phyloP scores from a whole-genome alignment of 1,139 yeast genomes.

The Yamadazyma pseudoaaseri region DNA sequence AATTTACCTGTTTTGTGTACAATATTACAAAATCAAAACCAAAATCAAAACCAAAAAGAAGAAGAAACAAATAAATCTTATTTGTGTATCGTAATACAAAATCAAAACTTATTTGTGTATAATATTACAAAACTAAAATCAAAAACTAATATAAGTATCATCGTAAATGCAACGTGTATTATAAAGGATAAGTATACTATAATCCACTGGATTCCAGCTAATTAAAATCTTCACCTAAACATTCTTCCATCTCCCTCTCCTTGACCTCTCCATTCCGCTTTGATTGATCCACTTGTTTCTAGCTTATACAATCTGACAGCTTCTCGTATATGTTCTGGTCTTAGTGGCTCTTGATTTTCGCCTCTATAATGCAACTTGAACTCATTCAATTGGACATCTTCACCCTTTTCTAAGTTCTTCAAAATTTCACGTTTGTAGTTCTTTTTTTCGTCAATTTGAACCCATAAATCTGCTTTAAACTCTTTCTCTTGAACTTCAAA shows the following conservation, averaged over 20 bases:
- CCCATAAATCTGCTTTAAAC: constrained; percentile 41
- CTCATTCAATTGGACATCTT: constrained; percentile 29
- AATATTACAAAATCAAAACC: no score
- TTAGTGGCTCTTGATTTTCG: constrained; percentile 58
- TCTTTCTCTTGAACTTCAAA: constrained; percentile 62
- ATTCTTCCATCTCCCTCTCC: constrained; percentile 71
- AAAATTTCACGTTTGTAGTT: constrained; percentile 28
- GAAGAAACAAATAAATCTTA: no score
- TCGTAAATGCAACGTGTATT: no score
- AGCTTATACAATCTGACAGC: constrained; percentile 77
- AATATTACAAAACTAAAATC: no score
- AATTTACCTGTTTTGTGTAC: no score
- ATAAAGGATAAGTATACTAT: no score
- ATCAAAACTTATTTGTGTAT: no score
- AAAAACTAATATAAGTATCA: no score
- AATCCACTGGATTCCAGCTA: no score
- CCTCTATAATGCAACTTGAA: constrained; percentile 33
- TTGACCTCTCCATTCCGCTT: constrained; percentile 66
- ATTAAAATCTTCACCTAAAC: no score
- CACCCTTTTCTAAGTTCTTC: constrained; percentile 27
- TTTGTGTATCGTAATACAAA: no score
- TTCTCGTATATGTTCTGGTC: constrained; percentile 83
- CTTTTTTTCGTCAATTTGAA: constrained; percentile 39
- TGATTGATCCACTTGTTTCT: constrained; percentile 67
- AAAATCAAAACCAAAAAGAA: no score